Percentiles rank a stretch among this genome's conserved stretches.
Conservation (phyloP, 352 stramenopile species). For the Pythium aquatile region DNA sequence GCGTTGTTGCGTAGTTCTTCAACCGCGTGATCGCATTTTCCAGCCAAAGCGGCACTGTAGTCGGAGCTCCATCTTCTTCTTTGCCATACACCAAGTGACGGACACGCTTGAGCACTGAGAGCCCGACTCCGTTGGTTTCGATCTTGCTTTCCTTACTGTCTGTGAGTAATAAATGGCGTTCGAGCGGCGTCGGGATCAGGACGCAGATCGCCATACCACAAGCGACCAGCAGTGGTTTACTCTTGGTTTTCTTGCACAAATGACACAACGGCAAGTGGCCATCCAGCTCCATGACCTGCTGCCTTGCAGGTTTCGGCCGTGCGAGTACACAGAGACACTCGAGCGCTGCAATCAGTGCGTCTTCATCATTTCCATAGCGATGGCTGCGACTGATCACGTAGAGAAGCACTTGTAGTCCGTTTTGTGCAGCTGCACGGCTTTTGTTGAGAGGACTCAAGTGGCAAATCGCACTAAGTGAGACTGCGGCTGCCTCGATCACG, state of each 20-base stretch:
- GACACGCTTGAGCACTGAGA: slow-evolving; percentile 49
- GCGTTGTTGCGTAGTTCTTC: slow-evolving; percentile 22
- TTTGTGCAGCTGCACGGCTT: slow-evolving; percentile 51
- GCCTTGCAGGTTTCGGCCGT: slow-evolving; percentile 39
- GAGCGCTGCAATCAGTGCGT: slow-evolving; percentile 44
- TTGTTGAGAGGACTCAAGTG: slow-evolving; percentile 71
- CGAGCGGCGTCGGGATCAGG: slow-evolving; percentile 41
- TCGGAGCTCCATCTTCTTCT: slow-evolving; percentile 9
- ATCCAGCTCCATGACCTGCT: slow-evolving; percentile 56
- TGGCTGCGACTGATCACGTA: slow-evolving; percentile 45
- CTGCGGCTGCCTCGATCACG: slow-evolving; percentile 47
- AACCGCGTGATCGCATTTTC: slow-evolving; percentile 41
- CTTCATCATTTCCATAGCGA: slow-evolving; percentile 35
- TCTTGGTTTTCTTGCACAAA: slow-evolving; percentile 41
- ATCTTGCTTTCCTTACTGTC: slow-evolving; percentile 61
- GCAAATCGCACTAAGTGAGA: slow-evolving; percentile 55
- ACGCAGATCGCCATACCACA: slow-evolving; percentile 51
- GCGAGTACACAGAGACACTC: slow-evolving; percentile 55
- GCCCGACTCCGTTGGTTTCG: slow-evolving; percentile 46
- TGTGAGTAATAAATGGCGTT: slow-evolving; percentile 36
- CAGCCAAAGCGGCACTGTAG: slow-evolving; percentile 34
- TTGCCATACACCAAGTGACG: slow-evolving; percentile 34
- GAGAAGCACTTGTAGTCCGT: slow-evolving; percentile 68
- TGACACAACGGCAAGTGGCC: slow-evolving; percentile 54
- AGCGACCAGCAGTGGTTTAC: slow-evolving; percentile 34